phyloP scores from a whole-genome alignment of 768 basidiomycete genomes.

The Daedaleopsis nitida region DNA sequence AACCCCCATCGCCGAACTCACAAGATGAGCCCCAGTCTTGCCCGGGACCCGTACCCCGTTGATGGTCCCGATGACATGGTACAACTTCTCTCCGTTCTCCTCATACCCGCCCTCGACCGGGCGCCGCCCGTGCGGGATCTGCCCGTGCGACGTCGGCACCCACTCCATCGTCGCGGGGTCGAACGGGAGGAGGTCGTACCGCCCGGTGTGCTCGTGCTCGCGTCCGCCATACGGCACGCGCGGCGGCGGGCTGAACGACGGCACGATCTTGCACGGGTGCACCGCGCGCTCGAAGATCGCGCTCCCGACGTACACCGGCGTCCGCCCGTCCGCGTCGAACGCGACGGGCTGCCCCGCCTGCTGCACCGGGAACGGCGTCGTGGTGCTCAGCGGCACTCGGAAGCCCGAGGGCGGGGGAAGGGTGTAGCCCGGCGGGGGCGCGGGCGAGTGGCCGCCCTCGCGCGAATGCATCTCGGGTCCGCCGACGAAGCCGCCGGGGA shows the following conservation, averaged over 20 bases:
- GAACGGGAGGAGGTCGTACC: conserved; percentile 78
- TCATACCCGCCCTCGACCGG: conserved; percentile 80
- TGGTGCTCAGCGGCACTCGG: conserved; percentile 56
- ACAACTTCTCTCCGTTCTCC: conserved; percentile 63
- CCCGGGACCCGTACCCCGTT: conserved; percentile 65
- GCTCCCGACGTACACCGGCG: conserved; percentile 72
- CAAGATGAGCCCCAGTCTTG: conserved; percentile 72
- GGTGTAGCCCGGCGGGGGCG: conserved; percentile 5
- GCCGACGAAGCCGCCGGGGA: neutral
- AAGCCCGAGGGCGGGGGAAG: conserved; percentile 63
- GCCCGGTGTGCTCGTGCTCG: conserved; percentile 62
- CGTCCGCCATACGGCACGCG: conserved; percentile 65
- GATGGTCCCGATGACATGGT: conserved; percentile 62
- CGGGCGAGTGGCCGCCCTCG: conserved; percentile 1
- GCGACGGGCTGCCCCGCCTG: conserved; percentile 54
- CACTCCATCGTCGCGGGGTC: conserved; percentile 71
- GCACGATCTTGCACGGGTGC: conserved; percentile 83
- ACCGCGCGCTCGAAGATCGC: conserved; percentile 66
- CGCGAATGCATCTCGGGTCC: neutral
- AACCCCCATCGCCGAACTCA: conserved; percentile 30
- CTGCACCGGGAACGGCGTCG: conserved; percentile 40
- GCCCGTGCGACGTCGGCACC: conserved; percentile 62
- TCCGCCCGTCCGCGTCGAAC: conserved; percentile 55
- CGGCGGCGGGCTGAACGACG: conserved; percentile 51
- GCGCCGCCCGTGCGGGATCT: conserved; percentile 54